Conservation (phyloP, 2,329 filamentous ascomycete species). For the Cadophora malorum region DNA sequence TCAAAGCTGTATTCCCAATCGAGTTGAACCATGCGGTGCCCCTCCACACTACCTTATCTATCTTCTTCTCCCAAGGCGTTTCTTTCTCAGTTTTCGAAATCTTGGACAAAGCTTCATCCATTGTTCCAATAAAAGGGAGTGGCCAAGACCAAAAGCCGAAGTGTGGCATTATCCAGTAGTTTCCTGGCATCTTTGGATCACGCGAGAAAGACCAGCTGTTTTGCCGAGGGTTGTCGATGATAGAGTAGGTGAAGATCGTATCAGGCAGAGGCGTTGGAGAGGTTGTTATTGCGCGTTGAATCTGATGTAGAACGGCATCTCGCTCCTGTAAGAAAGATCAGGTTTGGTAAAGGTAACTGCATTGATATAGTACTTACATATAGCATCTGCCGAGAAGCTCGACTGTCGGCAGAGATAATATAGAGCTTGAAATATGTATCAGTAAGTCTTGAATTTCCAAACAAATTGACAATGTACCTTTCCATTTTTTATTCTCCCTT, state of each 20-base stretch:
- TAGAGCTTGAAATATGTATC: constrained; percentile 46
- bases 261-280: constrained; percentile 56
- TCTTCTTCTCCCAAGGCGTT: constrained; percentile 46
- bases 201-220: constrained; percentile 56
- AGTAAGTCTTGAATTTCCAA: background rate
- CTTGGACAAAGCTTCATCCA: constrained; percentile 48
- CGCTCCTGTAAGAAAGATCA: constrained; percentile 48
- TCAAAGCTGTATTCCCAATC: constrained; percentile 37
- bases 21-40: constrained; percentile 57
- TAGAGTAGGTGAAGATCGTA: constrained; percentile 58
- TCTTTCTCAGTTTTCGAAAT: constrained; percentile 49
- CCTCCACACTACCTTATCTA: constrained; percentile 55
- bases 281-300: constrained; percentile 59
- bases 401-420: constrained; percentile 52
- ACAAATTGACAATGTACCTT: constrained; percentile 43
- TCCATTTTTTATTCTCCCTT: constrained; percentile 52
- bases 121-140: constrained; percentile 55
- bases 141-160: constrained; percentile 63
- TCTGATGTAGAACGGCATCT: constrained; percentile 58
- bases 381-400: constrained; percentile 53
- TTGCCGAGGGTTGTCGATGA: constrained; percentile 56
- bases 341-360: background rate
- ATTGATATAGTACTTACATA: constrained; percentile 38
- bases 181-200: constrained; percentile 46
- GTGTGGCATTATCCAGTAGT: constrained; percentile 60